Evolutionary conservation across 331 rosid species (phyloP).

Genomic region (Malus hybrid): DNA sequence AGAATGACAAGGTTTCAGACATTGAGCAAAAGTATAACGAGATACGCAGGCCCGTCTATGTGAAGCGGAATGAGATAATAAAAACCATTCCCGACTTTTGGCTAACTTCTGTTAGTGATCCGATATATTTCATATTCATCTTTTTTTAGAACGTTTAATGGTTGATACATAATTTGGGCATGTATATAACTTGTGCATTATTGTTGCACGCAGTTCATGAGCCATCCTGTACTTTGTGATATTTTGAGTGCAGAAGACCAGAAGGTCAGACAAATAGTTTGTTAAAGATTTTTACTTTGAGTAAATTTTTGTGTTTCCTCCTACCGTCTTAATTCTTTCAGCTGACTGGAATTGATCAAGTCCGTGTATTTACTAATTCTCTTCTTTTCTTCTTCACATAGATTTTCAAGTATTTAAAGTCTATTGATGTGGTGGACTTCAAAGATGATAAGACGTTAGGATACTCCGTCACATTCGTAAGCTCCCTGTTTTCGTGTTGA

Average conservation of each 20-base stretch:
- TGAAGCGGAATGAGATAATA: conserved; percentile 62
- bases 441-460: conserved; percentile 44
- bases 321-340: conserved; percentile 1
- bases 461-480: conserved; percentile 56
- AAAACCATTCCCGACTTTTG: conserved; percentile 83
- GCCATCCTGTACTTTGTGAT: conserved; percentile 79
- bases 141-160: neutral
- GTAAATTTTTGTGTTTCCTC: neutral
- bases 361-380: conserved; percentile 3
- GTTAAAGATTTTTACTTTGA: neutral
- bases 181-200: conserved; percentile 13
- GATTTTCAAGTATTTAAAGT: conserved; percentile 55
- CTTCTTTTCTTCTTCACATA: conserved; percentile 19
- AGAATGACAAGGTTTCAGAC: conserved; percentile 62
- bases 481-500: conserved; percentile 21
- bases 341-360: conserved; percentile 1
- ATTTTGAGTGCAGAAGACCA: conserved; percentile 70
- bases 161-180: neutral
- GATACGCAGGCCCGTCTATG: conserved; percentile 64
- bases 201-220: conserved; percentile 57
- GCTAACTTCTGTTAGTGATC: conserved; percentile 74
- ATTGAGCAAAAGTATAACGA: conserved; percentile 83
- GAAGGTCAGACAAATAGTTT: conserved; percentile 41
- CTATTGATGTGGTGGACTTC: conserved; percentile 54
- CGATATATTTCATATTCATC: neutral